Evolutionary conservation across 345 rosid species (phyloP), one percentile per base, ranked within the genome.

Genomic region (Pseudoturritis turrita): DNA sequence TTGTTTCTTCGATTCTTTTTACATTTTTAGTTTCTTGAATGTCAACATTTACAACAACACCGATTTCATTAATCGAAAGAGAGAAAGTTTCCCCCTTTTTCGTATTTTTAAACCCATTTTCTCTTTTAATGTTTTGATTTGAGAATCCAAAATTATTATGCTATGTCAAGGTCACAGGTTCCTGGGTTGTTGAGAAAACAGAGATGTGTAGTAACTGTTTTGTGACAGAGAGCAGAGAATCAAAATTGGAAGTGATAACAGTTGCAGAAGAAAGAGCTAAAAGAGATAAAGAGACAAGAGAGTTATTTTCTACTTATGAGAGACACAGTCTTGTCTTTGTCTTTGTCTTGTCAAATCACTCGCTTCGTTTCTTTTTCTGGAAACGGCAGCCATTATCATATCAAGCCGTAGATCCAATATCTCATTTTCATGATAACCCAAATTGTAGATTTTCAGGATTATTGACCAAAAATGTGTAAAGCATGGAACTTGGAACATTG

Each of bases 341-440:
- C 78, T 44, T 50, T 58, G 74, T 75, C 56, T 18, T 39, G 79
- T 75, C 79, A 69, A 44, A 69, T 75, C 79, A 69, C 65, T 61
- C 51, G 13, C 18, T 74, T 56, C 69, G 56, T 65, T 69, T 74
- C 62, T 70, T 50, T 46, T 45, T 51, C 70, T 61, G 7, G 71
- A 71, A 69, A 75, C 58, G 61, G 70, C 69, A 68, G 70, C 74
- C 63, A 53, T 53, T 61, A 68, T 74, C 60, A 66, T 51, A 45
- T 61, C 64, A 62, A 62, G 74, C 43, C 62, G 65, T 75, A 60
- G 43, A 61, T 68, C 46, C 58, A 3, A 33, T 33, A 52, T 74
- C 37, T 72, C 76, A 63, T 3, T 72, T 25, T 72, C 70, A 72
- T 63, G 70, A 23, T 43, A 65, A 25, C 10, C 50, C 70, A 35